Base-by-base conservation (phyloP, 148 eudicot species). In the Spergularia marina region DNA sequence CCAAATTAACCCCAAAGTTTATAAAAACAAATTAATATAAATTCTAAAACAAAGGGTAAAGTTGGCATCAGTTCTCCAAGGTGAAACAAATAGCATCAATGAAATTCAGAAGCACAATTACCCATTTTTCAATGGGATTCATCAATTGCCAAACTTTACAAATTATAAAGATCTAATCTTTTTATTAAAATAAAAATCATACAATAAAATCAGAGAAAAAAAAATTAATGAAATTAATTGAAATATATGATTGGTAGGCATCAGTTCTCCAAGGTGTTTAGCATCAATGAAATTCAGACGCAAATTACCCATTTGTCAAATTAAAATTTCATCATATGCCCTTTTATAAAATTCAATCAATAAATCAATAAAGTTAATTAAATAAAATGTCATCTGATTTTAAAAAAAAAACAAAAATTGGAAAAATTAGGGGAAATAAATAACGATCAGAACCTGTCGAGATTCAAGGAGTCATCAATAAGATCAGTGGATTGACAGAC, bases 231-330 rank as follows among this genome's bases (percentile, higher is more conserved):
- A 55, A 14, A 76, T 30, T 30, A 30, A 36, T 20, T 9, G 20
- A 17, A 39, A 6, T 72, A 12, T 74, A 3, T 4, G 20, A 36
- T 49, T 49, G 59, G 57, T 30, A 69, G 84, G 87, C 84, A 88
- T 92, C 95, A 92, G 95, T 80, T 92, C 97, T 92, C 91, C 90
- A 92, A 92, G 97, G 93, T 92, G 93, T 76, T 44, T 66, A 80
- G 78, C 95, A 90, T 89, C 95, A 92, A 76, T 17, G 71, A 70
- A 36, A 80, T 78, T 92, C 96, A 92, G 97, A 81, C 86, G 93
- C 93, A 92, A 92, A 92, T 87, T 89, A 92, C 95, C 97, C 93
- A 92, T 90, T 87, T 77, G 82, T 66, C 49, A 70, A 23, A 36
- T 59, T 71, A 47, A 84, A 84, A 82, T 89, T 30, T 89, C 96